Evolutionary conservation across 805 yeast genomes (phyloP).

Genomic region (Candida pini): DNA sequence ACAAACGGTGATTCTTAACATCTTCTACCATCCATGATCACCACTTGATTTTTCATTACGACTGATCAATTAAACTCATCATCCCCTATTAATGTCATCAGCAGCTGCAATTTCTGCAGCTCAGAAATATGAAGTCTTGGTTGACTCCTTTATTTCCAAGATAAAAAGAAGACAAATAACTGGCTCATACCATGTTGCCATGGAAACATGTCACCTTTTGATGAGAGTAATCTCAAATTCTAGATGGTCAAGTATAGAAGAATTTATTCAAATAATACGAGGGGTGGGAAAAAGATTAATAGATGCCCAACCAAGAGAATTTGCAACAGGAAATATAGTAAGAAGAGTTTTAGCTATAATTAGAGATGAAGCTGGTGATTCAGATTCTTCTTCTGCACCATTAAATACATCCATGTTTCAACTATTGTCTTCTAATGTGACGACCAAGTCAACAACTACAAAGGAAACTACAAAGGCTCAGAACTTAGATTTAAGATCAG

Average conservation of each 20-base stretch:
- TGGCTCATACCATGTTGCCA: constrained; percentile 78
- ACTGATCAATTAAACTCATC: neutral
- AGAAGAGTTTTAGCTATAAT: constrained; percentile 82
- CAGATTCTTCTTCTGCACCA: constrained; percentile 34
- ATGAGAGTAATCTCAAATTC: constrained; percentile 86
- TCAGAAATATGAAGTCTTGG: constrained; percentile 25
- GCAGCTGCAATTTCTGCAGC: no score
- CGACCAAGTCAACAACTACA: constrained; percentile 15
- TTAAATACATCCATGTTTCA: constrained; percentile 84
- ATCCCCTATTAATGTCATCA: constrained; percentile 12
- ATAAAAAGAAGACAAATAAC: constrained; percentile 79
- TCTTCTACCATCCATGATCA: no score
- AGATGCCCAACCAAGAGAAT: constrained; percentile 83
- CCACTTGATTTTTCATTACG: neutral
- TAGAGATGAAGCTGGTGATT: constrained; percentile 74
- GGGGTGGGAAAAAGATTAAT: constrained; percentile 64
- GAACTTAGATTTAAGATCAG: constrained; percentile 67
- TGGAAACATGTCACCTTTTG: constrained; percentile 79
- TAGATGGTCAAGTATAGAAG: constrained; percentile 76
- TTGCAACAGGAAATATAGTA: constrained; percentile 84
- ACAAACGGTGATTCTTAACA: no score
- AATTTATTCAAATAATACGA: constrained; percentile 66
- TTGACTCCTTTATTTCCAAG: constrained; percentile 33
- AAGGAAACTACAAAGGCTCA: constrained; percentile 33
- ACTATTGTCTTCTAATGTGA: constrained; percentile 49